Evolutionary conservation across 2,329 filamentous ascomycete genomes (phyloP), one percentile per base, ranked within the genome.

Genomic region (Verticillium klebahnii): DNA sequence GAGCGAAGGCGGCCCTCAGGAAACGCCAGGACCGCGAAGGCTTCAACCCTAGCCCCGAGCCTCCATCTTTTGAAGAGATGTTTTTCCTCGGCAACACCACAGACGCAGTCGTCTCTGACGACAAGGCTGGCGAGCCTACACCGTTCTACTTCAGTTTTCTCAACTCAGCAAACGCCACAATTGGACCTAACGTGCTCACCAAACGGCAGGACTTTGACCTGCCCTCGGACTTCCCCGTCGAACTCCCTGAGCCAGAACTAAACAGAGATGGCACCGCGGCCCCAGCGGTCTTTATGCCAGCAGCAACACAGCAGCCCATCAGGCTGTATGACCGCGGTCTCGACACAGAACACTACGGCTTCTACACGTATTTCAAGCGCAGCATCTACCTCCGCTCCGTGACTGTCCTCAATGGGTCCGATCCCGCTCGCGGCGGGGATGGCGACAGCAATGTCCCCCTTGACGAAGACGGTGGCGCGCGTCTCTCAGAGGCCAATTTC

Each of bases 281-380:
- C 1, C 79, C 89, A 0, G 91, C 91, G 2, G 84, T 84, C 11
- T 79, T 97, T 65, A 85, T 95, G 56, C 91, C 93, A 0, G 80
- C 84, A 8, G 85, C 90, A 0, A 76, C 81, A 0, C 85, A 89
- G 63, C 95, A 98, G 70, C 94, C 92, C 0, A 80, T 98, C 14
- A 86, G 91, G 1, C 84, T 98, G 1, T 98, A 89, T 73, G 92
- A 98, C 73, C 90, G 93, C 23, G 93, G 90, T 19, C 80, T 90
- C 32, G 78, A 84, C 2, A 89, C 89, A 0, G 94, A 98, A 73
- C 92, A 97, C 75, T 97, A 96, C 74, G 92, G 92, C 2, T 97
- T 97, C 77, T 97, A 97, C 77, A 91, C 85, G 0, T 96, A 97
- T 79, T 98, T 91, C 74, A 88, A 93, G 75, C 91, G 93, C 66